Evolutionary conservation across 495 filamentous ascomycete genomes (phyloP).

Genomic region (Xylaria bambusicola): DNA sequence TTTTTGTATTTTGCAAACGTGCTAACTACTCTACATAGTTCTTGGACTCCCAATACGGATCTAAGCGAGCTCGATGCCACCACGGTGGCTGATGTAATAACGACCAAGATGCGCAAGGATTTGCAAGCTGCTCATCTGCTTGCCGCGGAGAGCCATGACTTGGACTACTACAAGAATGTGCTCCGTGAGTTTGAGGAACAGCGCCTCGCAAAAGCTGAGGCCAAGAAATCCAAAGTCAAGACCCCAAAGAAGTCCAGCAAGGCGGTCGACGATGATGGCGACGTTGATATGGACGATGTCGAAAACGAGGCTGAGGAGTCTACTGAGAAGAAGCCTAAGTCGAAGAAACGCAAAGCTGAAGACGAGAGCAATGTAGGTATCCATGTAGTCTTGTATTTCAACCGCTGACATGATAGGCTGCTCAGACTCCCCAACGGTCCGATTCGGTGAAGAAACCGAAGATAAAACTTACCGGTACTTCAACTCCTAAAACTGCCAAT

Average conservation of each 20-base stretch:
- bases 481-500: constrained; percentile 56
- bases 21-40: constrained; percentile 49
- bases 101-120: constrained; percentile 73
- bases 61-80: constrained; percentile 71
- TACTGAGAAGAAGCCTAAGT: constrained; percentile 58
- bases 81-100: constrained; percentile 62
- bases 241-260: constrained; percentile 67
- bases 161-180: constrained; percentile 76
- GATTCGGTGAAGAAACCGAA: constrained; percentile 69
- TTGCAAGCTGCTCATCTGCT: constrained; percentile 72
- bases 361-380: constrained; percentile 66
- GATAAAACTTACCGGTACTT: constrained; percentile 59
- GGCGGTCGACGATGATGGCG: constrained; percentile 58
- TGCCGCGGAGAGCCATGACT: constrained; percentile 67
- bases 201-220: constrained; percentile 56
- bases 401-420: constrained; percentile 32
- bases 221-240: constrained; percentile 62
- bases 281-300: constrained; percentile 77
- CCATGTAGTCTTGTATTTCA: neutral
- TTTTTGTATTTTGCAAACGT: neutral
- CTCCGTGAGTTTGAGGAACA: constrained; percentile 68
- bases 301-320: constrained; percentile 47
- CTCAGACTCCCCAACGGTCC: constrained; percentile 63
- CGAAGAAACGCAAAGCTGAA: constrained; percentile 72
- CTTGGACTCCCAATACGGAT: constrained; percentile 81